phyloP scores from a whole-genome alignment of 805 yeast species.

The Kazachstania martiniae region DNA sequence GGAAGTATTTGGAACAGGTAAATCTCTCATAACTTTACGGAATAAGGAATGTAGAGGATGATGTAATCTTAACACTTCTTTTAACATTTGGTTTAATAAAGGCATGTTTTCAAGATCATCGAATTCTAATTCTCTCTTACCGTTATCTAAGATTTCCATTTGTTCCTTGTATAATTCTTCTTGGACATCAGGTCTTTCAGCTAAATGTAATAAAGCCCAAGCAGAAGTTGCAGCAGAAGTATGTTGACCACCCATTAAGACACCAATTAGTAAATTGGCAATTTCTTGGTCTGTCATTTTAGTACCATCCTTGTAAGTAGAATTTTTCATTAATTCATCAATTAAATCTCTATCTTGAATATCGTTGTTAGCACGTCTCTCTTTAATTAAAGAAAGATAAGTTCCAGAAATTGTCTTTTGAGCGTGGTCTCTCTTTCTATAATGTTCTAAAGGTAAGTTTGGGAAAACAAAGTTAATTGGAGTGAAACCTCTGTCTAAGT shows the following conservation, averaged over 20 bases:
- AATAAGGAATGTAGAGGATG: slow-evolving; percentile 93
- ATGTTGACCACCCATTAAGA: slow-evolving; percentile 98
- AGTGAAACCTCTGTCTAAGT: slow-evolving; percentile 93
- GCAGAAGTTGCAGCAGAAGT: slow-evolving; percentile 94
- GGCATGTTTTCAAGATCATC: slow-evolving; percentile 79
- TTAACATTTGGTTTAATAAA: slow-evolving; percentile 68
- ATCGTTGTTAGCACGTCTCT: slow-evolving; percentile 69
- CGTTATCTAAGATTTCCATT: slow-evolving; percentile 45
- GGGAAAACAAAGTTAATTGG: slow-evolving; percentile 96
- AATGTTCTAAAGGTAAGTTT: slow-evolving; percentile 77
- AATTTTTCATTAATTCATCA: slow-evolving; percentile 72
- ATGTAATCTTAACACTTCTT: slow-evolving; percentile 91
- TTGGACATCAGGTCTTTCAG: slow-evolving; percentile 77
- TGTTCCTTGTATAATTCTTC: slow-evolving; percentile 73
- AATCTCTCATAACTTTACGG: slow-evolving; percentile 73
- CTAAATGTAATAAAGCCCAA: slow-evolving; percentile 87
- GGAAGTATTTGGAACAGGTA: slow-evolving; percentile 68
- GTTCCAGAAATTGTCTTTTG: slow-evolving; percentile 71
- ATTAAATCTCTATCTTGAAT: slow-evolving; percentile 79
- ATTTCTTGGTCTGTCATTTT: slow-evolving; percentile 92
- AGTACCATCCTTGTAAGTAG: slow-evolving; percentile 87
- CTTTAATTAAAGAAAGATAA: slow-evolving; percentile 64
- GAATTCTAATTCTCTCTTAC: slow-evolving; percentile 54
- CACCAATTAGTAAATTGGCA: slow-evolving; percentile 87
- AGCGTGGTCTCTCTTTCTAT: slow-evolving; percentile 78